Conservation (phyloP, 371 early-diverging fungal species). For the Smittium mucronatum region DNA sequence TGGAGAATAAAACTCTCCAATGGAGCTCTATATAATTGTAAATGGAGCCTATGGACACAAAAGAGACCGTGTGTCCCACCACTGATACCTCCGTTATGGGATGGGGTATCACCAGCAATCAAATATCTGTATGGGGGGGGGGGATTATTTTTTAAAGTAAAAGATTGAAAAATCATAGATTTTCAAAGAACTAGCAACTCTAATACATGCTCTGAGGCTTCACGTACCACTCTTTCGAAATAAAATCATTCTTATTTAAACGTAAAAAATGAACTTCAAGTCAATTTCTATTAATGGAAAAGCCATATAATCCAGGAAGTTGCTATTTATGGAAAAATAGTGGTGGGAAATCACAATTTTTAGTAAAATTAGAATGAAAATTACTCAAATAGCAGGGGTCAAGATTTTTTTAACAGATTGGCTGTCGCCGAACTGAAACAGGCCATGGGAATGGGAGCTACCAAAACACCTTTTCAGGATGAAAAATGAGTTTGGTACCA, state of each 20-base stretch:
- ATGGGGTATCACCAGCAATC: not conserved
- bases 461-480: not conserved
- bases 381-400: not conserved
- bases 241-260: not conserved
- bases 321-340: not conserved
- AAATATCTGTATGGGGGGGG: not conserved
- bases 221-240: not conserved
- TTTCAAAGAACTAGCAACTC: not conserved
- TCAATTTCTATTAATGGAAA: not conserved
- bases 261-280: not conserved
- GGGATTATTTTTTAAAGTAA: not conserved
- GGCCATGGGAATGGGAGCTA: not conserved
- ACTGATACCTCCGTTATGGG: not conserved
- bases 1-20: not conserved
- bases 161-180: not conserved
- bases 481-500: not conserved
- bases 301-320: not conserved
- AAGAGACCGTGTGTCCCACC: not conserved
- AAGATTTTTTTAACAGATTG: not conserved
- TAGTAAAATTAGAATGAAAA: not conserved
- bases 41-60: not conserved
- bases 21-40: not conserved
- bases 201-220: not conserved
- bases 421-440: not conserved
- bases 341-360: not conserved